phyloP scores from a whole-genome alignment of 2,329 filamentous ascomycete genomes.

The Huntiella abstrusa region DNA sequence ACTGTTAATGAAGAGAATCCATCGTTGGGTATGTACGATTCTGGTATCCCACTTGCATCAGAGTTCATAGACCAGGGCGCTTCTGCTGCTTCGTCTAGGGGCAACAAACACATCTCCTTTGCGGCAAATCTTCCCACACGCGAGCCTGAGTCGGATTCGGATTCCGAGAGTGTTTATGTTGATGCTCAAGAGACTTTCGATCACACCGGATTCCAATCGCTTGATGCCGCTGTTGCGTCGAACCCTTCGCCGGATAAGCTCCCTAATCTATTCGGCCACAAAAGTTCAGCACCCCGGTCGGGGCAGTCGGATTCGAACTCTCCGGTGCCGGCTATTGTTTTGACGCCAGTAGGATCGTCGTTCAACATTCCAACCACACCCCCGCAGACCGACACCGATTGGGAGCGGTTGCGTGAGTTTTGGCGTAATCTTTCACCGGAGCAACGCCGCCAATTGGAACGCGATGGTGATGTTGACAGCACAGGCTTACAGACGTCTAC shows the following conservation, averaged over 20 bases:
- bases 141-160: constrained; percentile 18
- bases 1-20: no score
- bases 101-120: constrained; percentile 14
- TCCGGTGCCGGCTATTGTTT: background rate
- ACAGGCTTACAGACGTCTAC: background rate
- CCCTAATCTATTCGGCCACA: background rate
- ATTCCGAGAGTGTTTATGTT: constrained; percentile 46
- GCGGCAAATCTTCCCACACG: constrained; percentile 22
- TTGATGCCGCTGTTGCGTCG: constrained; percentile 48
- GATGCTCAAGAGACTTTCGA: constrained; percentile 62
- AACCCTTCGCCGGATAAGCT: constrained; percentile 23
- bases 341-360: background rate
- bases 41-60: no score
- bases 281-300: background rate
- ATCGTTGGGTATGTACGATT: no score
- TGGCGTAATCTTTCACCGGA: constrained; percentile 48
- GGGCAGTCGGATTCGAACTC: background rate
- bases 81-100: no score
- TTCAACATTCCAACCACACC: background rate
- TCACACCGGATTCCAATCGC: constrained; percentile 50
- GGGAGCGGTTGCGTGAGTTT: constrained; percentile 49
- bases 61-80: no score
- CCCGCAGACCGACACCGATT: constrained; percentile 25
- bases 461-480: constrained; percentile 23
- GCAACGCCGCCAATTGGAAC: constrained; percentile 42